Conservation (phyloP, 176 grass and related monocot species). For the Oryza rufipogon region DNA sequence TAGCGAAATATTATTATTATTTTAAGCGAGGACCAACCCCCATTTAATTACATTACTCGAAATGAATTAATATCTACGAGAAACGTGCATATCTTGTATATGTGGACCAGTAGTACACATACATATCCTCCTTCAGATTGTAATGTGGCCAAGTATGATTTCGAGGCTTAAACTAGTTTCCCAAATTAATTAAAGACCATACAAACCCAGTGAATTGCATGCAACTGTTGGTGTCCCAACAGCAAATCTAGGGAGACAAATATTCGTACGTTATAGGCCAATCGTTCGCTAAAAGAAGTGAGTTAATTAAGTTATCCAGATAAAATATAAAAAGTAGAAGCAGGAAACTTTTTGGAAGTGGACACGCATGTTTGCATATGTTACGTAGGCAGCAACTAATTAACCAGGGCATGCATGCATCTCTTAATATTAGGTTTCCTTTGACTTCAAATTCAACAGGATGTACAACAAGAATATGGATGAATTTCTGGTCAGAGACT, state of each 20-base stretch:
- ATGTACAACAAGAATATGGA: not conserved
- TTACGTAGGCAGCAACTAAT: not conserved
- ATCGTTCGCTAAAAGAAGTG: not conserved
- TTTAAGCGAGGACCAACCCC: too few species aligned
- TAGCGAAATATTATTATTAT: too few species aligned
- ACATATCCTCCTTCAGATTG: not conserved
- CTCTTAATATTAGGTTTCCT: conserved; percentile 19
- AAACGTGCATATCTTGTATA: not conserved
- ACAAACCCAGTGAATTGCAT: not conserved
- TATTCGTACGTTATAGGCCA: not conserved
- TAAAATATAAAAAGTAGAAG: not conserved
- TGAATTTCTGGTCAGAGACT: conserved; percentile 11
- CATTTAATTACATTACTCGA: too few species aligned
- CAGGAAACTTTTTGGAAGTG: not conserved
- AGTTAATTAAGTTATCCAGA: not conserved
- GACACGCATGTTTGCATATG: not conserved
- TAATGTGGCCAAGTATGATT: not conserved
- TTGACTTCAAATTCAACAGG: conserved; percentile 41
- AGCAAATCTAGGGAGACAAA: too few species aligned
- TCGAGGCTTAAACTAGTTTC: not conserved
- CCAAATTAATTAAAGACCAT: not conserved
- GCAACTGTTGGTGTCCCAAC: not conserved
- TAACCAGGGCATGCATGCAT: not conserved
- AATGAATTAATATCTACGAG: not conserved
- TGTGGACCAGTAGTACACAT: too few species aligned